A percentile compares a stretch with the other conserved stretches of the same genome.
phyloP scores from a whole-genome alignment of 495 filamentous ascomycete genomes.

The Aspergillus cavernicola region DNA sequence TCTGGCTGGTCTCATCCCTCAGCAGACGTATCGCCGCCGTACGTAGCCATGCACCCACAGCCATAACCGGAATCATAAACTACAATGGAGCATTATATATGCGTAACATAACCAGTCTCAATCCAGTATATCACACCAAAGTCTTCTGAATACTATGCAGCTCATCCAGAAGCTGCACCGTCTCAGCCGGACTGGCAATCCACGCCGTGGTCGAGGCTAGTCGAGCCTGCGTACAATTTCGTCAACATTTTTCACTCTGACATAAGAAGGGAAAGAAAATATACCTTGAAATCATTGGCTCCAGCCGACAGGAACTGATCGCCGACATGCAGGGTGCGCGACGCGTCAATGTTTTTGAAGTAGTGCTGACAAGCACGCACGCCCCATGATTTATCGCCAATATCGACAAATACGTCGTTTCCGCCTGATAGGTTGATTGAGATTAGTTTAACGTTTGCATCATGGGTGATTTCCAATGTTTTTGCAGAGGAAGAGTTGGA shows the following conservation, averaged over 20 bases:
- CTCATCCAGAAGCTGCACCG: constrained; percentile 83
- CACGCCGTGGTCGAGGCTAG: constrained; percentile 70
- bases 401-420: constrained; percentile 97
- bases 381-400: constrained; percentile 96
- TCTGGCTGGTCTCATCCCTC: too few relatives aligned
- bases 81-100: too few relatives aligned
- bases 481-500: background rate
- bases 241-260: background rate
- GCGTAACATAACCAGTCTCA: too few relatives aligned
- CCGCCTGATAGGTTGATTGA: constrained; percentile 48
- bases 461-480: background rate
- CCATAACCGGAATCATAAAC: too few relatives aligned
- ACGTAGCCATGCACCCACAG: too few relatives aligned
- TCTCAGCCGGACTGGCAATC: constrained; percentile 92
- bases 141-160: constrained; percentile 34
- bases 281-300: constrained; percentile 92
- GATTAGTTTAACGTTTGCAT: background rate
- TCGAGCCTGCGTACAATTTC: constrained; percentile 45
- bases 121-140: background rate
- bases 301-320: constrained; percentile 96
- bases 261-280: background rate
- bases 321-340: constrained; percentile 76
- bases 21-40: too few relatives aligned
- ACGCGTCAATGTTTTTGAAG: constrained; percentile 67
- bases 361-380: constrained; percentile 90